These are phyloP conservation scores for Iris pallida DNA, from an alignment of 116 monocot species.

Conservation along the genomic window DNA sequence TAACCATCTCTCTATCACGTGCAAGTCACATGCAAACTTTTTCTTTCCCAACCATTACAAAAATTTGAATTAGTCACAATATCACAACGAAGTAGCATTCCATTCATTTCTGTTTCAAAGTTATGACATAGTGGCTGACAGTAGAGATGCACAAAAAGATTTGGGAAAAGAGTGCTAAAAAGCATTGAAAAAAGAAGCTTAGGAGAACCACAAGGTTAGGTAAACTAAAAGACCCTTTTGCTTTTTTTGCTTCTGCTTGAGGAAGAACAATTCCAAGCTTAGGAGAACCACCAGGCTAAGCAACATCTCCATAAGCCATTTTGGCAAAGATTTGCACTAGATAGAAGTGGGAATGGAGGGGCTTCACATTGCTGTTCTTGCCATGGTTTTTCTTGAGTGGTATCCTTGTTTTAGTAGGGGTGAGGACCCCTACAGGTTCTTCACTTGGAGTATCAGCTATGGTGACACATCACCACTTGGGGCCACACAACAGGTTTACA, in stretches of 20 bases:
- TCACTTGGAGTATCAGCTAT: conserved; percentile 74
- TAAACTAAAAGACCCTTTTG: background rate
- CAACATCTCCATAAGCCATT: background rate
- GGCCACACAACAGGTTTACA: conserved; percentile 55
- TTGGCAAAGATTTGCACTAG: background rate
- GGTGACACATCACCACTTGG: conserved; percentile 67
- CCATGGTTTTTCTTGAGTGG: background rate
- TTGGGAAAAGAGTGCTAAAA: background rate
- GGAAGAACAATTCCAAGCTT: too few species aligned
- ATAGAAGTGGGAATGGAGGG: background rate
- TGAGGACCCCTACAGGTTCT: conserved; percentile 66
- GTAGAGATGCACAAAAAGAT: background rate
- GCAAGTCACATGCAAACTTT: background rate
- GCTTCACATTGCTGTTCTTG: background rate
- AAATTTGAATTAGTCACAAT: background rate
- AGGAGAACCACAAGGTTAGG: background rate
- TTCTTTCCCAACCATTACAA: background rate
- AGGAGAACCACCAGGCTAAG: too few species aligned
- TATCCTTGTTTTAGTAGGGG: conserved; percentile 11
- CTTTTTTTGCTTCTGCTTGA: background rate
- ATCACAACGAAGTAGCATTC: background rate
- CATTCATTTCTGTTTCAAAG: background rate
- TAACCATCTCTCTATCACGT: background rate
- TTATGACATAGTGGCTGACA: background rate
- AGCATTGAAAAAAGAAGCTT: background rate